Base-by-base conservation (phyloP, 1,139 yeast genomes). In the Pichia sp. region DNA sequence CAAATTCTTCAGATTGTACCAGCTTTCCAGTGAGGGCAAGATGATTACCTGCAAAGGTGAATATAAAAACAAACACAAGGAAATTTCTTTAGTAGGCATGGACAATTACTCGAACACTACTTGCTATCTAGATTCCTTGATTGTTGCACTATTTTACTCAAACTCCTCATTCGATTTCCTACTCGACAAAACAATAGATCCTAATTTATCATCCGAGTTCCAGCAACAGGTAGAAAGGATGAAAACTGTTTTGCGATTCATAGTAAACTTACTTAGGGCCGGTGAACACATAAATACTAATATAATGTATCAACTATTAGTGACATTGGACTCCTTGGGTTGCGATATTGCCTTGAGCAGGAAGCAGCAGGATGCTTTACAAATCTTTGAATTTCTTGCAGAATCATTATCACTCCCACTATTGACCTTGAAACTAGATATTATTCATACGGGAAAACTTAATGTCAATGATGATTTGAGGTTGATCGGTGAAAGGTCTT, bases 361-460 rank as follows among this genome's bases (percentile, higher is more conserved):
- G 57, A 81, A 76, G 61, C 95, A 87, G 68, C 84, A 82, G 63
- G 95, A 87, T 65, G 70, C 86, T 0, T 80, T 88, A 8, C 82
- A 87, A 51, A 73, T 85, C 57, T 87, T 86, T 65, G 85, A 80
- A 60, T 85, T 85, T 62, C 67, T 81, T 53, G 84, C 92, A 1
- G 90, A 85, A 61, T 74, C 76, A 11, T 73, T 87, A 51, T 71
- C 78, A n/a, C 83, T 87, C 84, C 95, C 95, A 0, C 70, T 86
- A 58, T 71, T 87, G 53, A 86, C 93, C 1, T 79, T 87, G 59
- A 83, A 82, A 62, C 79, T 87, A 45, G 93, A 87, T 64, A 87
- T 87, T 53, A 84, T 86, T 54, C 95, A 87, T 65, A 86, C 85
- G 1, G 95, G 95, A 2, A 84, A 82, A 64, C 78, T 77, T 61